These are phyloP conservation scores for Kwoniella sp. DNA, from an alignment of 768 basidiomycete species.

Conservation along the genomic window DNA sequence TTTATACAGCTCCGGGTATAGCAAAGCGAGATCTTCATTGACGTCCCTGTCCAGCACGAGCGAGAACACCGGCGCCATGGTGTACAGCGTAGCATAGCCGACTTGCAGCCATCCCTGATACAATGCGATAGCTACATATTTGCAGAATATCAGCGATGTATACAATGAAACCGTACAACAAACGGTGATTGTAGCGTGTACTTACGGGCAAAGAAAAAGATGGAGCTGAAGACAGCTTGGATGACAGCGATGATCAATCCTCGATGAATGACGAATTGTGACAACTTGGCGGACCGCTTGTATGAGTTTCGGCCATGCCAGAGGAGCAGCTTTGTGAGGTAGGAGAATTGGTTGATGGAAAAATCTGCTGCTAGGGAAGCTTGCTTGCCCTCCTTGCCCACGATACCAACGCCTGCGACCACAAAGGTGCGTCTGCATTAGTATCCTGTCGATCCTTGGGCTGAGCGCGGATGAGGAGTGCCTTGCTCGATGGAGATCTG, in stretches of 20 bases:
- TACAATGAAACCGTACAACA: not conserved
- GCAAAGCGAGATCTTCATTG: constrained; percentile 87
- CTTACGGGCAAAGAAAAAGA: constrained; percentile 58
- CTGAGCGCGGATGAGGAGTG: not conserved
- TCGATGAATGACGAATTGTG: constrained; percentile 97
- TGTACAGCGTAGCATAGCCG: constrained; percentile 93
- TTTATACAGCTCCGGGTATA: constrained; percentile 97
- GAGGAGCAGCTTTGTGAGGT: constrained; percentile 89
- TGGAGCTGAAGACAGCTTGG: constrained; percentile 90
- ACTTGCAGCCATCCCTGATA: constrained; percentile 99
- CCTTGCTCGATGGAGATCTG: no score
- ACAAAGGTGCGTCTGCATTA: not conserved
- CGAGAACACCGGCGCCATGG: constrained; percentile 98
- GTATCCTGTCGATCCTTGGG: not conserved
- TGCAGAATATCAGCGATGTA: not conserved
- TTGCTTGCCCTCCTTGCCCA: constrained; percentile 98
- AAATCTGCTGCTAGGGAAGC: constrained; percentile 99
- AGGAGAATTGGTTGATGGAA: constrained; percentile 94
- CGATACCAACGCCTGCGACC: constrained; percentile 82
- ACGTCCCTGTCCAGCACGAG: constrained; percentile 94
- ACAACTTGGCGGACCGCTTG: constrained; percentile 93
- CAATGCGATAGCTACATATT: constrained; percentile 76
- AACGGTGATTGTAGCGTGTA: no score
- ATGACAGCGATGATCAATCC: constrained; percentile 96
- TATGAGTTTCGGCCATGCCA: constrained; percentile 99